Percentiles rank a stretch among this genome's conserved stretches.
phyloP scores from a whole-genome alignment of 2,329 filamentous ascomycete species.

The Ascochyta lentis region DNA sequence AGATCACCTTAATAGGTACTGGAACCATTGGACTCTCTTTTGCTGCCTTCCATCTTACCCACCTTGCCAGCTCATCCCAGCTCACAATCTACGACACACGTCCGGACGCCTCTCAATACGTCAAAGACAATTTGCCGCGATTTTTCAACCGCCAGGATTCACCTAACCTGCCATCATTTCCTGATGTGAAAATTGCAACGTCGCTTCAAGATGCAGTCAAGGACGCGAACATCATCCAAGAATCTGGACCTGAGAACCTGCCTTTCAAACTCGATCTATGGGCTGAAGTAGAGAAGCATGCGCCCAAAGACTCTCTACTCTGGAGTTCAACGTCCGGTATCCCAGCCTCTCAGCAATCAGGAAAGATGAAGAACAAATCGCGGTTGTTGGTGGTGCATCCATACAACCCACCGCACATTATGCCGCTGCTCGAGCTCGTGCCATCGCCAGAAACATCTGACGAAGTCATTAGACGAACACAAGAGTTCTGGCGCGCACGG shows the following conservation, averaged over 20 bases:
- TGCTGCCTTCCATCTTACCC: constrained; percentile 59
- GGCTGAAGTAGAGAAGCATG: constrained; percentile 57
- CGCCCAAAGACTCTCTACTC: constrained; percentile 55
- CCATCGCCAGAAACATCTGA: constrained; percentile 54
- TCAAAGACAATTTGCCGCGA: constrained; percentile 52
- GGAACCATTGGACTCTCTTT: constrained; percentile 64
- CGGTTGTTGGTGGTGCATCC: constrained; percentile 65
- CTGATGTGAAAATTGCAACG: constrained; percentile 44
- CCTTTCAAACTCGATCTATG: constrained; percentile 61
- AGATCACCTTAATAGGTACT: constrained; percentile 53
- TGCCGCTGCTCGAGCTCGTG: constrained; percentile 66
- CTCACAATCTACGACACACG: constrained; percentile 61
- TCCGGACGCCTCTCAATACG: constrained; percentile 55
- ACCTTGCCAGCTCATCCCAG: constrained; percentile 47
- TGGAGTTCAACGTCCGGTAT: constrained; percentile 68
- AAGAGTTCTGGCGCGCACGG: constrained; percentile 55
- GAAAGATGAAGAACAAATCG: constrained; percentile 51
- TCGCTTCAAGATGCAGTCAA: constrained; percentile 53
- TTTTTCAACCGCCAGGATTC: constrained; percentile 44
- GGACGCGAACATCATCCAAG: constrained; percentile 62
- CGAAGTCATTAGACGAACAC: constrained; percentile 49
- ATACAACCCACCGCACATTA: constrained; percentile 68
- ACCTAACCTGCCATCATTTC: constrained; percentile 21
- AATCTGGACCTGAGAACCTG: constrained; percentile 64
- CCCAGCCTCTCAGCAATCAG: constrained; percentile 58